These are phyloP conservation scores for Neurospora sp. DNA, from an alignment of 495 filamentous ascomycete genomes.

Conservation along the genomic window DNA sequence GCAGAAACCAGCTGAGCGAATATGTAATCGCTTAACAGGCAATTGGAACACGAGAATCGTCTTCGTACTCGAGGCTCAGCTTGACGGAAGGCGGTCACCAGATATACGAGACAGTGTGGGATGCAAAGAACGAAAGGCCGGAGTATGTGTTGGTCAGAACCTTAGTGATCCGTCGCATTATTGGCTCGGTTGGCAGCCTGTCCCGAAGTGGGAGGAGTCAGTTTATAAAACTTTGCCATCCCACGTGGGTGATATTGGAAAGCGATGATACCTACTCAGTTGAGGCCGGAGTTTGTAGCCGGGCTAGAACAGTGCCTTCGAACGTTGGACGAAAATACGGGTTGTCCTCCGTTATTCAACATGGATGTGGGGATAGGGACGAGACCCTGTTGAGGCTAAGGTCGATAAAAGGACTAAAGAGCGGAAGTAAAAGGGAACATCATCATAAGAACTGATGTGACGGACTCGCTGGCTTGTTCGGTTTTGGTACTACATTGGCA, in stretches of 20 bases:
- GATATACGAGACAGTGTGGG: neutral
- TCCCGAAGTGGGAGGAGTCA: neutral
- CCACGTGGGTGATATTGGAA: neutral
- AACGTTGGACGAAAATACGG: neutral
- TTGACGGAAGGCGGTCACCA: neutral
- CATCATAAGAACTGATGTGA: neutral
- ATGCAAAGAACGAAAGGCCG: neutral
- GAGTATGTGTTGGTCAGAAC: neutral
- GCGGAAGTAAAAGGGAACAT: neutral
- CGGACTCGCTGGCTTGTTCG: neutral
- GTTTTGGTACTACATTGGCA: neutral
- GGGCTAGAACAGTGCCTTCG: neutral
- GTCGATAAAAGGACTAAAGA: neutral
- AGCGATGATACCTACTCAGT: neutral
- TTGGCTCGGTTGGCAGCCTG: neutral
- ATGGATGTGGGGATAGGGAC: neutral
- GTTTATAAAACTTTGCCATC: neutral
- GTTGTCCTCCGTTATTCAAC: neutral
- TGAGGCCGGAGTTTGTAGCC: neutral
- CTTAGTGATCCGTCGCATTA: neutral
- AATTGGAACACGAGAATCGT: neutral
- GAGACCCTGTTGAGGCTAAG: neutral
- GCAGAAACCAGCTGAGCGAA: neutral
- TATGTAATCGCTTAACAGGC: neutral
- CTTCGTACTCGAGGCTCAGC: neutral